Conservation (phyloP, 2,329 filamentous ascomycete species). For the Xylariaceae sp. region DNA sequence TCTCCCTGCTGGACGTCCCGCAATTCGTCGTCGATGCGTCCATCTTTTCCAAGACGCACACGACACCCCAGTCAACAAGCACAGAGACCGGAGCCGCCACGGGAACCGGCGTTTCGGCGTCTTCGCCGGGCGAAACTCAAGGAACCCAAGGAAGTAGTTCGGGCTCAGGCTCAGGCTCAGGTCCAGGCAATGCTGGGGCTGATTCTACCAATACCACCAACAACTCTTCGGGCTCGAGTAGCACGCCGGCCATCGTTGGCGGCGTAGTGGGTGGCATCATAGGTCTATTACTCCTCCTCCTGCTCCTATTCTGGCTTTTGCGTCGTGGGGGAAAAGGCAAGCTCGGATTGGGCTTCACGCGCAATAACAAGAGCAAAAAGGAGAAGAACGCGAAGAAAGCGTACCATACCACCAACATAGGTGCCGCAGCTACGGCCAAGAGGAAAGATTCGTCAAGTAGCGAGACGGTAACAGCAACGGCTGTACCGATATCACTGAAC, state of each 20-base stretch:
- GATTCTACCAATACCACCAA: background rate
- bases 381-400: conserved; percentile 14
- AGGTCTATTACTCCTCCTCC: conserved; percentile 24
- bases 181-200: background rate
- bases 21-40: conserved; percentile 34
- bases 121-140: background rate
- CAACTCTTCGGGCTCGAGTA: background rate
- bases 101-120: conserved; percentile 1
- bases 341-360: conserved; percentile 19
- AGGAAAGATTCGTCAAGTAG: conserved; percentile 15
- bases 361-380: conserved; percentile 19
- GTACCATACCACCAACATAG: conserved; percentile 11
- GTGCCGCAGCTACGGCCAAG: conserved; percentile 1
- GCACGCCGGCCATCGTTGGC: conserved; percentile 31
- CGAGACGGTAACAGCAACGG: conserved; percentile 3
- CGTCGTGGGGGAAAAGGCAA: conserved; percentile 14
- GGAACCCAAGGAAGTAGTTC: background rate
- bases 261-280: conserved; percentile 32
- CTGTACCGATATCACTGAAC: background rate
- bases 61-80: conserved; percentile 14
- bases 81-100: conserved; percentile 5
- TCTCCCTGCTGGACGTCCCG: conserved; percentile 36
- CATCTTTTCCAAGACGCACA: conserved; percentile 23
- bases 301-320: conserved; percentile 27
- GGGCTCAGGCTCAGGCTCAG: background rate